phyloP scores from a whole-genome alignment of 2,329 filamentous ascomycete species.

The Mollisia scopiformis region DNA sequence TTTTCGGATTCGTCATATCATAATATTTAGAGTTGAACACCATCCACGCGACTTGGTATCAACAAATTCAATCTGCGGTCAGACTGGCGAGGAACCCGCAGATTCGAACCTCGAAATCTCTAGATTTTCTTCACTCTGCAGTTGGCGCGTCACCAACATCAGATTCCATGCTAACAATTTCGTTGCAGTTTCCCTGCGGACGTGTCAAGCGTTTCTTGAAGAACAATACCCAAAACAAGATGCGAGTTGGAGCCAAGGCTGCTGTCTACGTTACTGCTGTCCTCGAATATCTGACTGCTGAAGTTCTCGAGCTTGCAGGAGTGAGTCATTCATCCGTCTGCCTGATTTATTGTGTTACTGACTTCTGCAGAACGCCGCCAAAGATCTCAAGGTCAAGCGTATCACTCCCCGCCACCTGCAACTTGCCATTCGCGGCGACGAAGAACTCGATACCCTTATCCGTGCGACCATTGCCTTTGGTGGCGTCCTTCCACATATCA shows the following conservation, averaged over 20 bases:
- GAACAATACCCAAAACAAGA: constrained; percentile 99
- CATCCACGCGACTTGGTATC: constrained; percentile 28
- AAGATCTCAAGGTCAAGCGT: constrained; percentile 99
- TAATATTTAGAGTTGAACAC: not conserved
- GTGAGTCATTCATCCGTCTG: constrained; percentile 50
- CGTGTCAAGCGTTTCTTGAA: constrained; percentile 99
- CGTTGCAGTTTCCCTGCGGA: constrained; percentile 88
- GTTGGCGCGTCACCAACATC: not conserved
- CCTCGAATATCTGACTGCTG: constrained; percentile 95
- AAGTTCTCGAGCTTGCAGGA: constrained; percentile 96
- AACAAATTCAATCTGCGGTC: constrained; percentile 22
- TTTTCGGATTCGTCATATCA: constrained; percentile 6
- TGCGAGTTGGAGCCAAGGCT: constrained; percentile 98
- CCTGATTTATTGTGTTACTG: constrained; percentile 16
- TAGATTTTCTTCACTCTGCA: not conserved
- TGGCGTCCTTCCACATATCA: constrained; percentile 98
- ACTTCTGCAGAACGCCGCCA: constrained; percentile 78
- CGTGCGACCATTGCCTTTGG: constrained; percentile 97
- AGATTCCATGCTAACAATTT: constrained; percentile 35
- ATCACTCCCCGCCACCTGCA: constrained; percentile 98
- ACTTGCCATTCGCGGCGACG: constrained; percentile 96
- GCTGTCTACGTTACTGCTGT: constrained; percentile 98
- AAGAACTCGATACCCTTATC: constrained; percentile 97
- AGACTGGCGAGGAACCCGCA: not conserved
- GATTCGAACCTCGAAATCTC: not conserved